Evolutionary conservation across 352 stramenopile species (phyloP).

Genomic region (Globisporangium okanoganense): DNA sequence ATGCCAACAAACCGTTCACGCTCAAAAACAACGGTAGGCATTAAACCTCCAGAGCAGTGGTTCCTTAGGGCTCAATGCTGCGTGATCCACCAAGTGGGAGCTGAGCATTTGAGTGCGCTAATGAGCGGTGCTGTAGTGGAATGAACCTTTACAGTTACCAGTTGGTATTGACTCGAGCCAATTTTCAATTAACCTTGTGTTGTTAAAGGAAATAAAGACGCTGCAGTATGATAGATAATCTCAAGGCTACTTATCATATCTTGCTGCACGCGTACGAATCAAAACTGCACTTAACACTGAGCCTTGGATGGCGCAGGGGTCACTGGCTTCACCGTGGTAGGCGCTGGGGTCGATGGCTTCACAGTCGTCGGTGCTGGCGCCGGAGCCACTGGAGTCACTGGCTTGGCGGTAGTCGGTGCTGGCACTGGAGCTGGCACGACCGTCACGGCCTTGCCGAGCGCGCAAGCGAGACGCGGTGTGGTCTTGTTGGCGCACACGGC

Average conservation of each 20-base stretch:
- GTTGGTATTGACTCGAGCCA: no score
- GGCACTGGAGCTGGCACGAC: not conserved
- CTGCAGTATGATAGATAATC: not conserved
- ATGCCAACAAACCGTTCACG: no score
- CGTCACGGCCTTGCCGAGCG: constrained; percentile 22
- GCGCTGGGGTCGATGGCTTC: not conserved
- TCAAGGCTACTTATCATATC: not conserved
- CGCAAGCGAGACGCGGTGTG: constrained; percentile 44
- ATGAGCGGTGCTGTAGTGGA: no score
- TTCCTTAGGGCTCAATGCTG: no score
- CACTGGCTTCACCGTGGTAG: not conserved
- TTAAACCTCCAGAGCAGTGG: no score
- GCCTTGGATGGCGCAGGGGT: not conserved
- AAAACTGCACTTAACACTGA: not conserved
- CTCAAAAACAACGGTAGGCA: no score
- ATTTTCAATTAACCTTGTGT: no score
- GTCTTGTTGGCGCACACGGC: constrained; percentile 39
- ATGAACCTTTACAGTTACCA: no score
- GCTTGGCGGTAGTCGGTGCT: not conserved
- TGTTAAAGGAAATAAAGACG: not conserved
- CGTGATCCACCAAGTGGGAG: no score
- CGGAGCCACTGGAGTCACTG: not conserved
- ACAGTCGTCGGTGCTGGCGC: not conserved
- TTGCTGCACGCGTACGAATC: not conserved
- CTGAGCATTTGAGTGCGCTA: no score